phyloP scores from a whole-genome alignment of 805 yeast genomes.

The Kluyveromyces lactis region DNA sequence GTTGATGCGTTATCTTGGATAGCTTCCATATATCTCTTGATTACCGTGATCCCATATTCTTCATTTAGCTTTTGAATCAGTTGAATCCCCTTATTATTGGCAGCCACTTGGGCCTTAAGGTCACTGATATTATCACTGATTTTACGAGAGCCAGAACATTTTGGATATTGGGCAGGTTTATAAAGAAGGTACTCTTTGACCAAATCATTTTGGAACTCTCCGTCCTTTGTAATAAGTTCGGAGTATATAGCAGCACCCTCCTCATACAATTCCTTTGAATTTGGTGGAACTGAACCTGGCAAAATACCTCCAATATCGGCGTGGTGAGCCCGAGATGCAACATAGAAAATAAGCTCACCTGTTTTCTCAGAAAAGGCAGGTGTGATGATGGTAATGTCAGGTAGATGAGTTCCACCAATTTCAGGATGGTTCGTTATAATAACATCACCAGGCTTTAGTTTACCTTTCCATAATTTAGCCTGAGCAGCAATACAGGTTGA shows the following conservation, averaged over 20 bases:
- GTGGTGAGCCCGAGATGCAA: conserved; percentile 93
- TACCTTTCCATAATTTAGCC: conserved; percentile 54
- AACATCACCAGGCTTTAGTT: conserved; percentile 65
- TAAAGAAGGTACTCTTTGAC: conserved; percentile 53
- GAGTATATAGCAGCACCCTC: conserved; percentile 88
- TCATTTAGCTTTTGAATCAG: conserved; percentile 50
- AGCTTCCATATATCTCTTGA: conserved; percentile 69
- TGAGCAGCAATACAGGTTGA: conserved; percentile 68
- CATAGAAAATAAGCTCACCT: conserved; percentile 64
- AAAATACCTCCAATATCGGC: conserved; percentile 90
- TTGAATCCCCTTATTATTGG: conserved; percentile 77
- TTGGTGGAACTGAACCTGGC: conserved; percentile 95
- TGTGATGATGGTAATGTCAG: conserved; percentile 86
- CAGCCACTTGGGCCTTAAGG: conserved; percentile 79
- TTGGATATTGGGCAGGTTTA: conserved; percentile 75
- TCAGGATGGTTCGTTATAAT: conserved; percentile 74
- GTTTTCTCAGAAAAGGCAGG: conserved; percentile 63
- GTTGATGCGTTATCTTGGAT: conserved; percentile 72
- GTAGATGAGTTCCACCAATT: conserved; percentile 80
- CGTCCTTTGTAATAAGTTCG: conserved; percentile 62
- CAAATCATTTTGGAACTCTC: conserved; percentile 66
- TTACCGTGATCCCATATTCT: conserved; percentile 54
- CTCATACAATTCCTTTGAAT: conserved; percentile 73
- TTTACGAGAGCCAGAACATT: conserved; percentile 85
- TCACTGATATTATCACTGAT: conserved; percentile 79